Percentiles rank a stretch among this genome's conserved stretches.
Conservation (phyloP, 2,329 filamentous ascomycete genomes). For the Pseudogymnoascus sp. region DNA sequence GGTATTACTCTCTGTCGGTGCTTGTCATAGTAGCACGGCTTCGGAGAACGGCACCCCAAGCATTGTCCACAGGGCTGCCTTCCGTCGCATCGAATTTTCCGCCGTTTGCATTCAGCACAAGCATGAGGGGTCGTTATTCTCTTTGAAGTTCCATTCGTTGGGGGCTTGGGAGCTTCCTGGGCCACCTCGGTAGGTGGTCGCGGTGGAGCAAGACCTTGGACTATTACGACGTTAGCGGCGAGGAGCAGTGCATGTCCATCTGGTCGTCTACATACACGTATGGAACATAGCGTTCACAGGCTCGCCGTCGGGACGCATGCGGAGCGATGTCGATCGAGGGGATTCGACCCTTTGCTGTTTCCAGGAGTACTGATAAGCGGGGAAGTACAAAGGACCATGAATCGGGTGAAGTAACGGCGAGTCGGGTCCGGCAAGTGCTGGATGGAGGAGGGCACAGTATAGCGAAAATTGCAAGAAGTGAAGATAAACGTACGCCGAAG, state of each 20-base stretch:
- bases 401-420: neutral
- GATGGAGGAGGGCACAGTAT: neutral
- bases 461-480: neutral
- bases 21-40: constrained; percentile 73
- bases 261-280: constrained; percentile 24
- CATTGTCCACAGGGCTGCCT: constrained; percentile 76
- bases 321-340: constrained; percentile 13
- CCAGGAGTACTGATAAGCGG: neutral
- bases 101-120: constrained; percentile 67
- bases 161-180: constrained; percentile 24
- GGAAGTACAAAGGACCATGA: neutral
- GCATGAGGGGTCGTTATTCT: constrained; percentile 52
- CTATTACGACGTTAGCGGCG: constrained; percentile 16
- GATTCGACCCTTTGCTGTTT: neutral
- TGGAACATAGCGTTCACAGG: constrained; percentile 24
- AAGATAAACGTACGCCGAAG: neutral
- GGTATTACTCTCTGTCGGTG: constrained; percentile 68
- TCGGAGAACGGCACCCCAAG: constrained; percentile 69
- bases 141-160: constrained; percentile 35
- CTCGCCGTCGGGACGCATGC: constrained; percentile 23
- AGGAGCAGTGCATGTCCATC: neutral
- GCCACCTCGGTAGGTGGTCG: constrained; percentile 22
- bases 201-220: constrained; percentile 28
- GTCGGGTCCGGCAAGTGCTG: neutral
- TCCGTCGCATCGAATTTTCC: constrained; percentile 79